A percentile compares a stretch with the other conserved stretches of the same genome.
Evolutionary conservation across 768 basidiomycete species (phyloP).

Genomic region (Naganishia friedmannii): DNA sequence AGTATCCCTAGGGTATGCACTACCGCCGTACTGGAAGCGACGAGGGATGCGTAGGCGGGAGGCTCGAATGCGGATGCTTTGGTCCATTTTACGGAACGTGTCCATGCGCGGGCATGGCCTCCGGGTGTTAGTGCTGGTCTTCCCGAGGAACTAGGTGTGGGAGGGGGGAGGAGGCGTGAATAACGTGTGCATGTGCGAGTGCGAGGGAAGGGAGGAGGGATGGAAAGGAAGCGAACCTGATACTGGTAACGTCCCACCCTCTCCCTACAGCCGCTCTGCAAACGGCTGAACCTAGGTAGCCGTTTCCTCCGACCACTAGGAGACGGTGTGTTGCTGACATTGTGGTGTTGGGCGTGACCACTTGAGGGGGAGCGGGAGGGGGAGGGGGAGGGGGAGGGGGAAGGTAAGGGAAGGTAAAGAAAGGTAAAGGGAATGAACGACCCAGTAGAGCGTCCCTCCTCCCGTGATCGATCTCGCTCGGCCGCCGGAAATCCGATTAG

Average conservation of each 20-base stretch:
- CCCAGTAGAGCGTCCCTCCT: no score
- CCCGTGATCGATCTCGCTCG: no score
- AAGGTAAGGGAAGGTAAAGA: not conserved
- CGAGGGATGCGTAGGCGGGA: conserved; percentile 65
- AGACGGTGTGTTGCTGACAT: conserved; percentile 48
- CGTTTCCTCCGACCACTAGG: conserved; percentile 97
- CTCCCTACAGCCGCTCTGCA: conserved; percentile 80
- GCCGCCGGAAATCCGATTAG: no score
- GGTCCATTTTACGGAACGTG: conserved; percentile 73
- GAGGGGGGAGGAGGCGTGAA: no score
- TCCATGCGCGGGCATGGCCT: conserved; percentile 86
- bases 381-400: not conserved
- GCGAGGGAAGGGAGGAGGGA: not conserved
- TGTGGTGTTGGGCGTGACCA: no score
- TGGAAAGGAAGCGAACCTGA: conserved; percentile 62
- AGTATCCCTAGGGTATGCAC: conserved; percentile 93
- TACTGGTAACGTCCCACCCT: conserved; percentile 82
- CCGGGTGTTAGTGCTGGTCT: conserved; percentile 79
- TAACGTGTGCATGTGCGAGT: no score
- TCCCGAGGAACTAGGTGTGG: conserved; percentile 90
- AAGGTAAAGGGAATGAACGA: no score
- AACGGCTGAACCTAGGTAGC: conserved; percentile 92
- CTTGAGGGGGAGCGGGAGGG: not conserved
- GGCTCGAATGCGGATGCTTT: conserved; percentile 77
- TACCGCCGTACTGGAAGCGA: conserved; percentile 68